Conservation (phyloP, 768 basidiomycete species). For the Candolleomyces efflorescens region DNA sequence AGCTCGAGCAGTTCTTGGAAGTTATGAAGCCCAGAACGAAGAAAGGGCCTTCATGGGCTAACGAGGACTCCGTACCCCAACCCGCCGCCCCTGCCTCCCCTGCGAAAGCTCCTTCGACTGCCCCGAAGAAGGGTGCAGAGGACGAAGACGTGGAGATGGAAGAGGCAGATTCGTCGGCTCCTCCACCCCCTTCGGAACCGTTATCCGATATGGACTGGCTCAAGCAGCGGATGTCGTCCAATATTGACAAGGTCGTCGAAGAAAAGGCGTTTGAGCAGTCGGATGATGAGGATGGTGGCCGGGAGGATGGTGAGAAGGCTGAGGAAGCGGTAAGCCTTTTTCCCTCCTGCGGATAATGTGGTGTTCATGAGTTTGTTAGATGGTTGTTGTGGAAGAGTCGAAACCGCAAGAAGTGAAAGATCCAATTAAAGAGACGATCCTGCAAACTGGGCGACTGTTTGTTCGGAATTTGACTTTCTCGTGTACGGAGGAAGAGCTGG, state of each 20-base stretch:
- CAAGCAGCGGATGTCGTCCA: conserved; percentile 54
- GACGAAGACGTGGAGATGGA: conserved; percentile 9
- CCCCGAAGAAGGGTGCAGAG: background rate
- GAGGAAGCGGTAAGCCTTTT: conserved; percentile 6
- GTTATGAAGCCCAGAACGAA: conserved; percentile 64
- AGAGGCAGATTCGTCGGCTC: conserved; percentile 15
- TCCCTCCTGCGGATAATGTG: background rate
- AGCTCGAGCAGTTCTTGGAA: conserved; percentile 64
- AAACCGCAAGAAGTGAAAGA: conserved; percentile 27
- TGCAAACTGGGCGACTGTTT: conserved; percentile 78
- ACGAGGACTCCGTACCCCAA: conserved; percentile 31
- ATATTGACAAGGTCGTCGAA: conserved; percentile 27
- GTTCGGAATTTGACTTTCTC: conserved; percentile 93
- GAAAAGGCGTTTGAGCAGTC: conserved; percentile 61
- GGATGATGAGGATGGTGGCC: conserved; percentile 43
- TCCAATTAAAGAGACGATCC: conserved; percentile 48
- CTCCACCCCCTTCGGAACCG: conserved; percentile 22
- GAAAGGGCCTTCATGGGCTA: conserved; percentile 65
- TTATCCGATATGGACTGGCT: conserved; percentile 77
- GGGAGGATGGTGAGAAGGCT: conserved; percentile 8
- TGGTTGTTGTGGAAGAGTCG: background rate
- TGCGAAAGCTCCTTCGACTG: conserved; percentile 9
- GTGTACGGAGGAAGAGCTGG: conserved; percentile 69
- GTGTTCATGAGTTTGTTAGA: background rate
- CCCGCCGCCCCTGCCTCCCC: conserved; percentile 4